Conservation (phyloP, 202 grass and related monocot genomes). For the Setaria italica region DNA sequence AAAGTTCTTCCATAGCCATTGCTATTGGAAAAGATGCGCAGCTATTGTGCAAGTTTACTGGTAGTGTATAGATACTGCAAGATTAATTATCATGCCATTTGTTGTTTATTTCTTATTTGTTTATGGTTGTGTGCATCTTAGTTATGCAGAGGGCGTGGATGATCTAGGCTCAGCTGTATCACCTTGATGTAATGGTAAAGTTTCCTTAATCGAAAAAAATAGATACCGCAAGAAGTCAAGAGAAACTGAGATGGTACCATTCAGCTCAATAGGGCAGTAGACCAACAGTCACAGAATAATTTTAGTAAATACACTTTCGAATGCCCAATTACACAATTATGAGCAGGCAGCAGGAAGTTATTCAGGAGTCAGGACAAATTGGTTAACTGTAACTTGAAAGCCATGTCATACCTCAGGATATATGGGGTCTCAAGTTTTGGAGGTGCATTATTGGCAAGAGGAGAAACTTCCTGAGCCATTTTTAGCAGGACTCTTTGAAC, state of each 20-base stretch:
- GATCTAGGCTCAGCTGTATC: too few relatives aligned
- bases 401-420: constrained; percentile 58
- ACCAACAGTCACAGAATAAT: not conserved
- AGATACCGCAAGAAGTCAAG: not conserved
- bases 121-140: too few relatives aligned
- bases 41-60: not conserved
- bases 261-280: not conserved
- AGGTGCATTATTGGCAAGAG: constrained; percentile 67
- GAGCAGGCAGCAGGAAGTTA: not conserved
- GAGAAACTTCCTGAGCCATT: constrained; percentile 62
- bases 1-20: not conserved
- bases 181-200: too few relatives aligned
- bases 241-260: not conserved
- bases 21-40: not conserved
- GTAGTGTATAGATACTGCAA: not conserved
- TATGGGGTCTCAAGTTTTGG: constrained; percentile 68
- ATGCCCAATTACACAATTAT: constrained; percentile 18
- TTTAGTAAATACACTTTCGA: not conserved
- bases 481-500: constrained; percentile 70
- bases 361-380: not conserved
- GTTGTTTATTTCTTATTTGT: too few relatives aligned
- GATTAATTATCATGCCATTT: not conserved
- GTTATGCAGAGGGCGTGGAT: too few relatives aligned
- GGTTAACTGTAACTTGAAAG: not conserved
- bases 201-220: too few relatives aligned